Evolutionary conservation across 345 rosid species (phyloP).

Genomic region (Viola odorata): DNA sequence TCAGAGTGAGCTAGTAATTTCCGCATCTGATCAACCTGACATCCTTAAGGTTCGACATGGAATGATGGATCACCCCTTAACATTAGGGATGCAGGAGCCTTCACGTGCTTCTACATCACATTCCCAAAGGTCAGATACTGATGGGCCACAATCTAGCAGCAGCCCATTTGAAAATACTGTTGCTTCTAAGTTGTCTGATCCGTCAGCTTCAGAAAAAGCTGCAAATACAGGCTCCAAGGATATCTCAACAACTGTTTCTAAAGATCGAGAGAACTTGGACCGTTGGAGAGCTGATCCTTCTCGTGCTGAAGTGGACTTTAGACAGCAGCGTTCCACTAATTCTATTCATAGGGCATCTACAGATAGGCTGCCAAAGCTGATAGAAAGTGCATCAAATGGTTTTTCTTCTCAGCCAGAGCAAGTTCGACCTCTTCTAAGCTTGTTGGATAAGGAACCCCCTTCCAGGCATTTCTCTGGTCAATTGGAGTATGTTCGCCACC

Average conservation of each 20-base stretch:
- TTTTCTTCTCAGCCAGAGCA: constrained; percentile 60
- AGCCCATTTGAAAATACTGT: constrained; percentile 41
- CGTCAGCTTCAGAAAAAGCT: constrained; percentile 34
- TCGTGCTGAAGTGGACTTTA: constrained; percentile 49
- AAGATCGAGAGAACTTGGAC: constrained; percentile 39
- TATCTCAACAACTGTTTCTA: constrained; percentile 21
- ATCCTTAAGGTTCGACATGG: constrained; percentile 51
- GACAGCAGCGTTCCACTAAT: constrained; percentile 43
- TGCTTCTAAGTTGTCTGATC: constrained; percentile 34
- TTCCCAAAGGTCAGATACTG: constrained; percentile 69
- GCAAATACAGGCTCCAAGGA: constrained; percentile 27
- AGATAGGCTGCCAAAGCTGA: constrained; percentile 66
- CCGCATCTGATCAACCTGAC: constrained; percentile 60
- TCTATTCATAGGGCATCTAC: constrained; percentile 56
- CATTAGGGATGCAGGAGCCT: constrained; percentile 46
- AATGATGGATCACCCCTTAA: constrained; percentile 37
- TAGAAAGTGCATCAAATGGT: constrained; percentile 62
- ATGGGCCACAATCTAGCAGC: constrained; percentile 58
- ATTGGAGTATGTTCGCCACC: constrained; percentile 71
- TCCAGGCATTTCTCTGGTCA: constrained; percentile 83
- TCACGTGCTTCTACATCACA: constrained; percentile 67
- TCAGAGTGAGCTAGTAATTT: constrained; percentile 51
- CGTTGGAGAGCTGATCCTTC: constrained; percentile 38
- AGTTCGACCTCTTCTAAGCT: constrained; percentile 95
- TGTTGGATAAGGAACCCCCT: constrained; percentile 97